A percentile compares a stretch with the other conserved stretches of the same genome.
Conservation (phyloP, 768 basidiomycete species). For the Hericium coralloides region DNA sequence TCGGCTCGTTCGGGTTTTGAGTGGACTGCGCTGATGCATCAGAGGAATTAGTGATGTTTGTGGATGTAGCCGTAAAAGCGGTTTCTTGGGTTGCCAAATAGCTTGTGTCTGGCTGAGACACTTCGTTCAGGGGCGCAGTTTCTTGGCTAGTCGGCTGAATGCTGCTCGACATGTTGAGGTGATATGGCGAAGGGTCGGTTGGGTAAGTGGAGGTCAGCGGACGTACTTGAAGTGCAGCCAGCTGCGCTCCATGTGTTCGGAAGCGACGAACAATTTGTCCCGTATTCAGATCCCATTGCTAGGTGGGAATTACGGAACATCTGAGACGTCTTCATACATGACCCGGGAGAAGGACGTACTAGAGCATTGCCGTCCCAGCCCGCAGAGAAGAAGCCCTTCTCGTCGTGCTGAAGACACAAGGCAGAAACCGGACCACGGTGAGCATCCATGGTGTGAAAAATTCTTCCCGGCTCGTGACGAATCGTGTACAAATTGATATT, state of each 20-base stretch:
- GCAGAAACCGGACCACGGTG: conserved; percentile 81
- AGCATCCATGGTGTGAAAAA: conserved; percentile 62
- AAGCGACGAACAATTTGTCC: conserved; percentile 73
- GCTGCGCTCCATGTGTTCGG: conserved; percentile 74
- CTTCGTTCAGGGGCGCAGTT: not conserved
- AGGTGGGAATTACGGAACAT: conserved; percentile 58
- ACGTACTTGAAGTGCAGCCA: conserved; percentile 71
- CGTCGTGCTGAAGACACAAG: conserved; percentile 71
- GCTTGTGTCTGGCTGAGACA: not conserved
- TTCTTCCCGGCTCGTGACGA: conserved; percentile 82
- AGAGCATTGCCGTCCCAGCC: conserved; percentile 90
- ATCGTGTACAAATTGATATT: conserved; percentile 89
- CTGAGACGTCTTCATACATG: conserved; percentile 93
- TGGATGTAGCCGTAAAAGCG: not conserved
- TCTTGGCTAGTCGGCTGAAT: not conserved
- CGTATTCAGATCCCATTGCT: conserved; percentile 99
- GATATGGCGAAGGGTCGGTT: conserved; percentile 12
- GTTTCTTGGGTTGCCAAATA: not conserved
- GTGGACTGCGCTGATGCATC: not conserved
- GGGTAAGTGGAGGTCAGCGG: conserved; percentile 38
- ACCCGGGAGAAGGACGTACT: conserved; percentile 73
- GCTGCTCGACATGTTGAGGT: not conserved
- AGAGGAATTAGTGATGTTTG: not conserved
- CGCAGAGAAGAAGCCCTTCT: conserved; percentile 82
- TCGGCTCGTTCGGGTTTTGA: not conserved